Evolutionary conservation across 129 eudicot species (phyloP).

Genomic region (Mikania micrantha): DNA sequence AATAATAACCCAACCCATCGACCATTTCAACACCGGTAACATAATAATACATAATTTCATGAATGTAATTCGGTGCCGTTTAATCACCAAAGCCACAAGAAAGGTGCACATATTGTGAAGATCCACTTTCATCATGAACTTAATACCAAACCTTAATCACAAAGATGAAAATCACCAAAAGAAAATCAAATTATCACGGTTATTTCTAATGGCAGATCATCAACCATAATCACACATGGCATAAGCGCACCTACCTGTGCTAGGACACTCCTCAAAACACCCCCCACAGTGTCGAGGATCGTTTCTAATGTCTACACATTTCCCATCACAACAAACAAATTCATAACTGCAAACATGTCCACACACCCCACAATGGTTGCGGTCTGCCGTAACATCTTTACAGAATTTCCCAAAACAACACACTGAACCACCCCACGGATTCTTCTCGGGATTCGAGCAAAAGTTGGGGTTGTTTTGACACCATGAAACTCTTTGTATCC

Average conservation of each 20-base stretch:
- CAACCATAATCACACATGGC: conserved; percentile 45
- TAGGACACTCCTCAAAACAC: conserved; percentile 36
- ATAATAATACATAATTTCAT: not conserved
- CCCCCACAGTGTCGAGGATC: conserved; percentile 49
- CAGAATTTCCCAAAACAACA: conserved; percentile 46
- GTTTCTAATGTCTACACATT: conserved; percentile 38
- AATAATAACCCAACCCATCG: too few relatives aligned
- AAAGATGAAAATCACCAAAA: not conserved
- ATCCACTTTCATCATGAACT: not conserved
- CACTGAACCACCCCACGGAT: conserved; percentile 45
- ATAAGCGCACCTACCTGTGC: conserved; percentile 32
- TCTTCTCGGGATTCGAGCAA: conserved; percentile 37
- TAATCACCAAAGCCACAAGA: not conserved
- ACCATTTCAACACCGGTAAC: too few relatives aligned
- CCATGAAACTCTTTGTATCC: conserved; percentile 28
- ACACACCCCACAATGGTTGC: conserved; percentile 41
- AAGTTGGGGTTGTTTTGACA: conserved; percentile 38
- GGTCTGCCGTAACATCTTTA: conserved; percentile 32
- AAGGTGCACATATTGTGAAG: not conserved
- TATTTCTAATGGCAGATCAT: too few relatives aligned
- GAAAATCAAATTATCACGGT: not conserved
- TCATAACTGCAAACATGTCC: conserved; percentile 39
- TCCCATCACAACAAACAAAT: conserved; percentile 41
- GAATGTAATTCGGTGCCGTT: not conserved
- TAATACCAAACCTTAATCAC: not conserved